Conservation (phyloP, 306 rosid genomes). For the Fagus sylvatica region DNA sequence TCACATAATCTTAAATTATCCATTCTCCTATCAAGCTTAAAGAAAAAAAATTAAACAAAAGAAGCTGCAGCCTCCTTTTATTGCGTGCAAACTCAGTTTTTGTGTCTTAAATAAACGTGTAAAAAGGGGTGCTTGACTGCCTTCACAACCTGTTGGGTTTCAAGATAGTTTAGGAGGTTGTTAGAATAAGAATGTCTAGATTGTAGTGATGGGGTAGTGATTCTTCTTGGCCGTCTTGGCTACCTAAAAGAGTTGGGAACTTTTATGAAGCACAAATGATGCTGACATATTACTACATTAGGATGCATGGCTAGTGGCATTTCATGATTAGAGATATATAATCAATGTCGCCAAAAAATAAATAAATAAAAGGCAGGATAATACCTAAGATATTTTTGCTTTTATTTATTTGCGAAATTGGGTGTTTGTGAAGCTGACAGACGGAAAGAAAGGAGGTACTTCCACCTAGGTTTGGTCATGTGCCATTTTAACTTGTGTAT, state of each 20-base stretch:
- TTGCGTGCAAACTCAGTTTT: background rate
- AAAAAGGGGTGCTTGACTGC: background rate
- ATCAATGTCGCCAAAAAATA: background rate
- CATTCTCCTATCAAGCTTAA: background rate
- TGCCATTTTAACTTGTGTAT: too few species aligned
- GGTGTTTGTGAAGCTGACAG: background rate
- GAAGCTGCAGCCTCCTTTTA: background rate
- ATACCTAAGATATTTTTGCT: too few species aligned
- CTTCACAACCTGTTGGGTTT: background rate
- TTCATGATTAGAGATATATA: background rate
- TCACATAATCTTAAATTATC: background rate
- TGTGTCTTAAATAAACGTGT: background rate
- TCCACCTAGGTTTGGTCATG: background rate
- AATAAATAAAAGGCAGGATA: background rate
- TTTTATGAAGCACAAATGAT: background rate
- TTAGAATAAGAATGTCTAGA: constrained; percentile 10
- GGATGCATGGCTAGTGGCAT: background rate
- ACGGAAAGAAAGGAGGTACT: background rate
- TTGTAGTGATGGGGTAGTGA: background rate
- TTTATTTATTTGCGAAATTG: background rate
- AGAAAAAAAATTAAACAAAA: too few species aligned
- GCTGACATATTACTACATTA: background rate
- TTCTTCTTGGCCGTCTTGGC: constrained; percentile 3
- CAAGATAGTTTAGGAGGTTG: background rate
- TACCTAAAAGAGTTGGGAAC: background rate